Evolutionary conservation across 305 asterid genomes (phyloP).

Genomic region (Caryopteris hybrid): DNA sequence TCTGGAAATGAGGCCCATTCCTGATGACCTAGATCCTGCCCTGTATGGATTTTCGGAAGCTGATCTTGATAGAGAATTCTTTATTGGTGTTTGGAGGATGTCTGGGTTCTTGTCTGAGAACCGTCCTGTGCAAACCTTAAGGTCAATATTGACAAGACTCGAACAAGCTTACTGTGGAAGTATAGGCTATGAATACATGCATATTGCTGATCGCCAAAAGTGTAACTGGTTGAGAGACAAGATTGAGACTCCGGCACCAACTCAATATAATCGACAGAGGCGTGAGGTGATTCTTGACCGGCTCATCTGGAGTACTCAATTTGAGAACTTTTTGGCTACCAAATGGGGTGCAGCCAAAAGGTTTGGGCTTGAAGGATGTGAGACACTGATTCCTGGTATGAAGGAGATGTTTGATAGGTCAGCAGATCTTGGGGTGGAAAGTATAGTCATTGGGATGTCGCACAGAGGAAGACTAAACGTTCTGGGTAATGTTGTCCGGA

Average conservation of each 20-base stretch:
- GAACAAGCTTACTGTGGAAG: conserved; percentile 95
- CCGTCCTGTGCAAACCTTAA: conserved; percentile 91
- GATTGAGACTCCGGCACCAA: conserved; percentile 82
- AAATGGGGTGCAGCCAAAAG: conserved; percentile 97
- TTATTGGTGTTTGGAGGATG: conserved; percentile 94
- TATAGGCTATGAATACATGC: conserved; percentile 95
- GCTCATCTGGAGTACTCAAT: conserved; percentile 91
- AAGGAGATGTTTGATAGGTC: conserved; percentile 97
- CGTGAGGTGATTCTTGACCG: conserved; percentile 96
- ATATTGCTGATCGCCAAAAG: conserved; percentile 82
- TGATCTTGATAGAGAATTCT: conserved; percentile 94
- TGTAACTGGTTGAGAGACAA: conserved; percentile 95
- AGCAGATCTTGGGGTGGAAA: conserved; percentile 96
- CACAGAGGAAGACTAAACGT: conserved; percentile 96
- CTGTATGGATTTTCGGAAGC: conserved; percentile 89
- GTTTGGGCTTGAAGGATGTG: conserved; percentile 97
- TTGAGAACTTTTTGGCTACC: conserved; percentile 94
- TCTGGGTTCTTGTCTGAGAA: conserved; percentile 93
- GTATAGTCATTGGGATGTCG: conserved; percentile 95
- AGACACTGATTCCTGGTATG: conserved; percentile 98
- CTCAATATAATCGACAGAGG: conserved; percentile 62
- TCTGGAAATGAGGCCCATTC: conserved; percentile 67
- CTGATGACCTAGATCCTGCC: conserved; percentile 83
- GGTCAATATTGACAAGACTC: conserved; percentile 76
- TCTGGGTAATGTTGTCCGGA: conserved; percentile 89